Evolutionary conservation across 345 rosid genomes (phyloP), one percentile per base, ranked within the genome.

Genomic region (Gossypium arboreum): DNA sequence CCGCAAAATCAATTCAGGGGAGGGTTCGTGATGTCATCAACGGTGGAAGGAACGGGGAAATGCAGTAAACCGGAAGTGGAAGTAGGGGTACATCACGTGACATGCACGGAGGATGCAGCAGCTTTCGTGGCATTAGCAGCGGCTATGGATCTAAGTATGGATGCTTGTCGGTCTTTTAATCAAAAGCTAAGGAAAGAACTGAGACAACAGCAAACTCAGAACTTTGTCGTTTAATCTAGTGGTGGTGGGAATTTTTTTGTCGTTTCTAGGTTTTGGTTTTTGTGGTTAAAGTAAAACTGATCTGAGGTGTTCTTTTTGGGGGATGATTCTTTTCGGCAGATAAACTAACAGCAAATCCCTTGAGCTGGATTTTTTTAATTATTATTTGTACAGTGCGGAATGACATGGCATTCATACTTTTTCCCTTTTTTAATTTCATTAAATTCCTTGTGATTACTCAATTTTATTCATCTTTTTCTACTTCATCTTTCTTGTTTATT

Each of bases 51-150:
- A 0, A 82, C 70, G 11, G 88, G 83, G 34, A 83, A 78, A 64
- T 48, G 81, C 52, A 81, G 91, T 9, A 90, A 80, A 73, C 91
- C 95, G 1, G 90, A 85, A 79, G 95, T 94, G 72, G 98, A 92
- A 79, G 86, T 94, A 0, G 97, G 98, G 7, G 89, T 92, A 44
- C 91, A 87, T 75, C 97, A 92, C 84, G 98, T 94, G 93, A 91
- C 87, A 24, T 94, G 98, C 85, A 91, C 90, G 65, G 98, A 92
- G 91, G 98, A 94, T 52, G 98, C 97, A 73, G 98, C 98, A 1
- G 97, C 88, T 3, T 92, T 82, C 76, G 97, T 92, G 88, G 98
- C 97, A 2, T 50, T 94, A 29, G 95, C 97, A 3, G 97, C 98
- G n/a, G 98, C 98, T 5, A 82, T 94, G 88, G 98, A 94, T 87